Base-by-base conservation (phyloP, 1,284 basidiomycete species). In the Neonothopanus nambi region DNA sequence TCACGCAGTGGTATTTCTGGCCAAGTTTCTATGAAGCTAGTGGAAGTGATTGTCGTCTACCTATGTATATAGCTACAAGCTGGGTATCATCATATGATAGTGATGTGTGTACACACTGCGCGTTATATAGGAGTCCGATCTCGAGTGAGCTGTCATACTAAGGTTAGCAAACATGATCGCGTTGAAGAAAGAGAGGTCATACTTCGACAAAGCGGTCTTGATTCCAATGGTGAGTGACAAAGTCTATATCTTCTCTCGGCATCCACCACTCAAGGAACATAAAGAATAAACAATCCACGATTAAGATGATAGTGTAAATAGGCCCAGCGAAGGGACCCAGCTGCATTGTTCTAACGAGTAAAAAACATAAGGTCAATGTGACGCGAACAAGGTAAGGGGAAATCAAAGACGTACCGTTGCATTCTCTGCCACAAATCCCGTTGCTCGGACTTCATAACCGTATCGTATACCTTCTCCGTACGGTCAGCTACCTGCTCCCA, bases 401-500 rank as follows among this genome's bases (percentile, higher is more conserved):
- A 17, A 48, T n/a, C 36, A 46, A 47, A 30, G 49, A 55, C n/a
- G n/a, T 54, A 91, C 91, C 91, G 76, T 54, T 76, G 70, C 56
- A 96, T 80, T 7, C 93, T 76, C 48, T 87, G 84, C 74, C 82
- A 84, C 18, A 93, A 72, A 20, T 85, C 85, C 44, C 79, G 79
- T 33, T 83, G 79, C 8, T 78, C 75, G 0, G 80, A 78, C 2
- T 70, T 69, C 61, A 94, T 69, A 9, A 91, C 89, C 2, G 80
- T 72, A 1, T 77, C 69, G 65, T 99, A 99, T 0, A 99, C 95
- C 0, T 65, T 69, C 64, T 98, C 93, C 1, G 93, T 94, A 11
- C 95, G 80, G 43, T 74, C 75, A 0, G 93, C 81, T 12, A 98
- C 85, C n/a, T 87, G 76, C 0, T 71, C 71, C 96, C 96, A 99